These are phyloP conservation scores for Comarum palustre DNA, from an alignment of 306 rosid species.

Conservation along the genomic window DNA sequence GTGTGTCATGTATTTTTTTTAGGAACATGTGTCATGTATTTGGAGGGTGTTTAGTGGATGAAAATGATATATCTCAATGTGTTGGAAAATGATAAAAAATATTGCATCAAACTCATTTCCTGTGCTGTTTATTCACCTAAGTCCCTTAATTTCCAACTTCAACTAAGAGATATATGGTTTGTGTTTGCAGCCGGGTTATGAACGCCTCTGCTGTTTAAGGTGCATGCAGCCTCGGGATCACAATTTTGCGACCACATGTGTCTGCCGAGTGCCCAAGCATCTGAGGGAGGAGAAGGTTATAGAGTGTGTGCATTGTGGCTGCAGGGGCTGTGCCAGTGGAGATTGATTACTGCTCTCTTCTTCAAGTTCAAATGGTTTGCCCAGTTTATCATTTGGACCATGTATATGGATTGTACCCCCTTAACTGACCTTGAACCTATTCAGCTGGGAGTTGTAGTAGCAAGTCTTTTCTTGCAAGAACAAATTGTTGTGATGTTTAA, in stretches of 20 bases:
- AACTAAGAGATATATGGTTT: not conserved
- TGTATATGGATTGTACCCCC: not conserved
- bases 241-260: conserved; percentile 84
- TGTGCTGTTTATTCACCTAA: not conserved
- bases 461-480: not conserved
- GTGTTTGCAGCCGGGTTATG: conserved; percentile 75
- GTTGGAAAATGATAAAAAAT: not conserved
- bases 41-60: not conserved
- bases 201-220: conserved; percentile 77
- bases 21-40: not conserved
- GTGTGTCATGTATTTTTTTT: not conserved
- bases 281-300: conserved; percentile 83
- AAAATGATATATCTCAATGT: not conserved
- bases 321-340: conserved; percentile 91
- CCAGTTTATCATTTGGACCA: not conserved
- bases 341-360: conserved; percentile 40
- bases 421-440: not conserved
- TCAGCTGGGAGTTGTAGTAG: not conserved
- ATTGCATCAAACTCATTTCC: not conserved
- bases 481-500: conserved; percentile 9
- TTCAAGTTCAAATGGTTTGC: conserved; percentile 4
- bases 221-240: conserved; percentile 94
- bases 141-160: not conserved
- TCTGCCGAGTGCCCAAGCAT: conserved; percentile 87
- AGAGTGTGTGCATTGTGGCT: conserved; percentile 89